Percentiles rank a stretch among this genome's conserved stretches.
These are phyloP conservation scores for Adansonia madagascariensis DNA, from an alignment of 441 rosid genomes.

Conservation along the genomic window DNA sequence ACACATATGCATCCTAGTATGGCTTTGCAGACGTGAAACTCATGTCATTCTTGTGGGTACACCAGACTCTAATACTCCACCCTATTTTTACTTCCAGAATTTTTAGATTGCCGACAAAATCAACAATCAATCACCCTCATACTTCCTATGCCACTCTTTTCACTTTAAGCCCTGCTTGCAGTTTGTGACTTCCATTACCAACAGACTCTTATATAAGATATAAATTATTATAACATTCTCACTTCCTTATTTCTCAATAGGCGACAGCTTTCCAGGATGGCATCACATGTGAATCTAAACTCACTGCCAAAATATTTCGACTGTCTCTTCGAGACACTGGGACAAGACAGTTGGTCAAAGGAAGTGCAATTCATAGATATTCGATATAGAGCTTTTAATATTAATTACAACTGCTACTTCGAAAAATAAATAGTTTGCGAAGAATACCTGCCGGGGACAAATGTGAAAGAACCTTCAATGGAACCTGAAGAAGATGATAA, in stretches of 20 bases:
- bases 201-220: background rate
- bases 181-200: background rate
- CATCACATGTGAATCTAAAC: background rate
- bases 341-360: background rate
- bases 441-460: constrained; percentile 88
- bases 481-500: constrained; percentile 56
- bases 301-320: background rate
- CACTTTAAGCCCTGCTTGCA: background rate
- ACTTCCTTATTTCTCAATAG: background rate
- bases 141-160: background rate
- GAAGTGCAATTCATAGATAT: background rate
- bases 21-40: background rate
- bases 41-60: too few relatives aligned
- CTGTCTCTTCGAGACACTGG: background rate
- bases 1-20: background rate
- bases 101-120: background rate
- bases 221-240: background rate
- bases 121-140: background rate
- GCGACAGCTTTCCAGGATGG: background rate
- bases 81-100: background rate
- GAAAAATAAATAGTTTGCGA: constrained; percentile 1
- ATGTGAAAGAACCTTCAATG: constrained; percentile 80
- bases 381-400: background rate
- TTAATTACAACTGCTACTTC: background rate
- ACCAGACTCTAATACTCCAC: background rate